Evolutionary conservation across 148 eudicot genomes (phyloP), one percentile per base, ranked within the genome.

Genomic region (Rhododendron ovatum): DNA sequence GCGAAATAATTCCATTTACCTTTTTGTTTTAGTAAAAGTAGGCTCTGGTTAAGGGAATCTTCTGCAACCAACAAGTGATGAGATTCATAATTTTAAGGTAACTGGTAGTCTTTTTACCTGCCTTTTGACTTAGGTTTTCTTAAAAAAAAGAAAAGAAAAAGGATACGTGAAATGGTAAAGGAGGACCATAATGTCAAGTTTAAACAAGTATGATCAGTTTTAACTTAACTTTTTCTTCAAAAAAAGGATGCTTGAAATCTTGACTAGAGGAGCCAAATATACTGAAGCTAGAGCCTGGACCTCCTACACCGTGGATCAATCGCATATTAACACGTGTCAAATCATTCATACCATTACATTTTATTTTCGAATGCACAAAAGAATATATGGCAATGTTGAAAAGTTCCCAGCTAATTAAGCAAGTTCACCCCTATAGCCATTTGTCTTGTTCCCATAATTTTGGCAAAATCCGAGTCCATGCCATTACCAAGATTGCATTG

Each of bases 1-100:
- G 85, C 55, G 57, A 55, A 53, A 43, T 61, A 77, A 81, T 81
- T 48, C 22, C 15, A 67, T 26, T 82, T 47, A 51, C 26, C 69
- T 65, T 83, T 77, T 83, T 41, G 18, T 81, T 87, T 43, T 69
- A 78, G 53, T 22, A 75, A 76, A 87, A 57, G 82, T 43, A 48
- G 35, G 65, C 13, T 69, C n/a, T 55, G 22, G 22, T 69, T 63
- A 39, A 74, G 84, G 79, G 82, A 30, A 83, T 61, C 82, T 69
- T 83, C 65, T 47, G 84, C 88, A 63, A 78, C n/a, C 83, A 87
- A 59, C 41, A 28, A 76, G 47, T 26, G 75, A 86, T 51, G 71
- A 86, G 69, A 45, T 71, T 69, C 15, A 45, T 48, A 41, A 22
- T 30, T 69, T 48, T 18, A 28, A 47, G 50, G 78, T 48, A 43